These are phyloP conservation scores for Aspergillus arachidicola DNA, from an alignment of 2,329 filamentous ascomycete species.

Conservation along the genomic window DNA sequence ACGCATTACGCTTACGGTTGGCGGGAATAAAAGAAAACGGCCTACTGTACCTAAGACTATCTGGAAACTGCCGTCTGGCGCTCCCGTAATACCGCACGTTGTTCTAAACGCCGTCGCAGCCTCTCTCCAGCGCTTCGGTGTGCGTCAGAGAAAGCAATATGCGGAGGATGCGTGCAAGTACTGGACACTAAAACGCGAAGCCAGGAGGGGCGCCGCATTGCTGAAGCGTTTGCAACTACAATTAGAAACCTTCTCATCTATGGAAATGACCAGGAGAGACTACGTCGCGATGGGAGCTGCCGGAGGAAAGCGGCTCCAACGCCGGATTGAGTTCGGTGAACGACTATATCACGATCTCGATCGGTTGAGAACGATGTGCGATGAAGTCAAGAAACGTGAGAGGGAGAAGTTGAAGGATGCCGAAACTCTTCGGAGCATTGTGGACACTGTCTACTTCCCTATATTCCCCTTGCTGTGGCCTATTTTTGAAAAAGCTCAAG, in stretches of 20 bases:
- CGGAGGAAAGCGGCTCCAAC: constrained; percentile 73
- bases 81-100: constrained; percentile 87
- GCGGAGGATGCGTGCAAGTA: constrained; percentile 92
- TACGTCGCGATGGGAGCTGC: constrained; percentile 92
- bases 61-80: constrained; percentile 93
- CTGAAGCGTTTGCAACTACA: constrained; percentile 92
- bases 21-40: constrained; percentile 62
- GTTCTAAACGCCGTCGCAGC: constrained; percentile 85
- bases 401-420: constrained; percentile 74
- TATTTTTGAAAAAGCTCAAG: constrained; percentile 76
- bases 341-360: constrained; percentile 67
- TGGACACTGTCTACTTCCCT: constrained; percentile 91
- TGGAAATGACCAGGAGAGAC: constrained; percentile 93
- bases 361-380: constrained; percentile 70
- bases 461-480: constrained; percentile 74
- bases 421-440: constrained; percentile 73
- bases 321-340: constrained; percentile 87
- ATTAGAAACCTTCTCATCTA: constrained; percentile 94
- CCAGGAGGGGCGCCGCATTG: constrained; percentile 84
- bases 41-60: constrained; percentile 62
- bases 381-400: constrained; percentile 75
- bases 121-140: constrained; percentile 79
- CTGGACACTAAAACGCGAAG: constrained; percentile 96
- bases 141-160: constrained; percentile 87
- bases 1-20: constrained; percentile 57